Evolutionary conservation across 768 basidiomycete genomes (phyloP).

Genomic region (Leucosporidium yakuticum): DNA sequence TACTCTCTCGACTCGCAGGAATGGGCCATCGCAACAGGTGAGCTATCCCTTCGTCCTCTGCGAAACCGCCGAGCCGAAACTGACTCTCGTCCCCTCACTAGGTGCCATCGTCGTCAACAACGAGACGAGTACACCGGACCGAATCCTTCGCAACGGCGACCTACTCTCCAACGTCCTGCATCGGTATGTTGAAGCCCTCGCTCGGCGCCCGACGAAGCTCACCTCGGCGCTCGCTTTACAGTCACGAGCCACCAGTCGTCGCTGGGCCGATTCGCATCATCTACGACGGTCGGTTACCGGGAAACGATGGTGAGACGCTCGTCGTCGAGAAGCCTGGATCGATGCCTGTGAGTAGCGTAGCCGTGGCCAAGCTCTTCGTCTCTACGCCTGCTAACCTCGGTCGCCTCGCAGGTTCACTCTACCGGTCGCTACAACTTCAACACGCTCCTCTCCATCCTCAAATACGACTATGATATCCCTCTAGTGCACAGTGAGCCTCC

Average conservation of each 20-base stretch:
- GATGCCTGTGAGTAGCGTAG: constrained; percentile 60
- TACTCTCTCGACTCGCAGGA: constrained; percentile 9
- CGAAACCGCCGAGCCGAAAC: background rate
- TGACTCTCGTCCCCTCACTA: constrained; percentile 67
- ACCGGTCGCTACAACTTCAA: constrained; percentile 85
- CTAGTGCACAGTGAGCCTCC: constrained; percentile 70
- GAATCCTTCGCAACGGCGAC: constrained; percentile 76
- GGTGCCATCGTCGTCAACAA: constrained; percentile 96
- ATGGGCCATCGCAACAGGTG: constrained; percentile 35
- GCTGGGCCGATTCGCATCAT: constrained; percentile 73
- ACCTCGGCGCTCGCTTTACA: too few relatives aligned
- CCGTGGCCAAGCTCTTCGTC: background rate
- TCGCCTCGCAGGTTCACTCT: constrained; percentile 74
- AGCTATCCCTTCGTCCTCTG: background rate
- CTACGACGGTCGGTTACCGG: constrained; percentile 44
- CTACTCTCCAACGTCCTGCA: constrained; percentile 37
- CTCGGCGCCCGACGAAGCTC: background rate
- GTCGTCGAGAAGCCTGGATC: constrained; percentile 96
- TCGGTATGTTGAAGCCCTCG: constrained; percentile 10
- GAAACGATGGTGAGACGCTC: constrained; percentile 67
- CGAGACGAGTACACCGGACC: constrained; percentile 69
- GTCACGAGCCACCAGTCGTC: constrained; percentile 89
- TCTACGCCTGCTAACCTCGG: background rate
- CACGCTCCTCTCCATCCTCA: constrained; percentile 78
- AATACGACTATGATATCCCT: constrained; percentile 71